Evolutionary conservation across 2,329 filamentous ascomycete species (phyloP).

Genomic region (Botrytis elliptica): DNA sequence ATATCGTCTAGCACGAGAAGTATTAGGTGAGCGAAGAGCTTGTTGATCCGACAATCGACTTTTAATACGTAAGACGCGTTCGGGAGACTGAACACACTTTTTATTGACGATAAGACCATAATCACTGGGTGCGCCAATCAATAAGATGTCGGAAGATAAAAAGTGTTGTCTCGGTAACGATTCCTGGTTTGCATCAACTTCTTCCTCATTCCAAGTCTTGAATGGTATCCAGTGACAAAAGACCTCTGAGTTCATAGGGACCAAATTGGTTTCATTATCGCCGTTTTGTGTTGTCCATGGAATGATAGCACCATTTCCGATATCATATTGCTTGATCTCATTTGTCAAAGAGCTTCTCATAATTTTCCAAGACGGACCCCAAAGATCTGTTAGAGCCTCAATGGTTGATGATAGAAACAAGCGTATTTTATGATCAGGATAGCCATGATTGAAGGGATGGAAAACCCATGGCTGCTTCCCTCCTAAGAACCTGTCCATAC

Average conservation of each 20-base stretch:
- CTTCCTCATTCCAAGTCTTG: background rate
- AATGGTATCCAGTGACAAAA: slow-evolving; percentile 10
- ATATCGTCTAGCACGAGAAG: slow-evolving; percentile 19
- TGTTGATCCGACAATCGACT: slow-evolving; percentile 18
- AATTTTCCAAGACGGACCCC: slow-evolving; percentile 24
- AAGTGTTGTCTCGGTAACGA: background rate
- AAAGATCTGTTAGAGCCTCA: slow-evolving; percentile 22
- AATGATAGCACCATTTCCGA: slow-evolving; percentile 27
- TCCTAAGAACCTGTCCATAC: slow-evolving; percentile 7
- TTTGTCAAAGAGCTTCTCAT: background rate
- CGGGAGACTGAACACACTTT: background rate
- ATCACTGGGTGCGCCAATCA: slow-evolving; percentile 5
- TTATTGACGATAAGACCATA: slow-evolving; percentile 10
- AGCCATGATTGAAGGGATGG: background rate
- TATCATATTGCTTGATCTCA: slow-evolving; percentile 24
- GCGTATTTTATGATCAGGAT: background rate
- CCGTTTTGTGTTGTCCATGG: slow-evolving; percentile 17
- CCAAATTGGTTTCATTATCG: no score
- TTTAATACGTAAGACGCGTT: slow-evolving; percentile 19
- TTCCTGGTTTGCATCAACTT: slow-evolving; percentile 1
- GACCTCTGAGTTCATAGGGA: background rate
- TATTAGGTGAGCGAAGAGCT: slow-evolving; percentile 22
- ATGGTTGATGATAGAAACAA: slow-evolving; percentile 18
- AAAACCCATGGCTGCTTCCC: slow-evolving; percentile 10
- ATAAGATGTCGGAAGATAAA: background rate